Evolutionary conservation across 2,329 filamentous ascomycete genomes (phyloP), one percentile per base, ranked within the genome.

Genomic region (Trematosphaeria pertusa): DNA sequence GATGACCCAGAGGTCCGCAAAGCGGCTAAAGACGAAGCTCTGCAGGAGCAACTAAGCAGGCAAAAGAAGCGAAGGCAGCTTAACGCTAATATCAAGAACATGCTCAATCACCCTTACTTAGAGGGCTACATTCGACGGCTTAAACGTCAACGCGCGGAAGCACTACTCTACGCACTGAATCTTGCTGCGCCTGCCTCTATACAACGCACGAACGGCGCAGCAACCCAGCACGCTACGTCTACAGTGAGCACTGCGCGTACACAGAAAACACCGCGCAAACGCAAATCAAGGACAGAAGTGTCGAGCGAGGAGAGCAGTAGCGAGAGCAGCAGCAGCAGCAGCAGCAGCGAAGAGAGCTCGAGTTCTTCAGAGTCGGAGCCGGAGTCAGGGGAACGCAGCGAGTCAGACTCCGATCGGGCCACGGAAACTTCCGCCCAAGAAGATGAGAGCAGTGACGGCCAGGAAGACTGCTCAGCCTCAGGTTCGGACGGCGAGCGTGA

Each of bases 261-360:
- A 9, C 39, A 56, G 26, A 53, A 50, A 14, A 50, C 45, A 18
- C 48, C 56, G n/a, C 52, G 52, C 14, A 64, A 63, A 44, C 59
- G 65, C 10, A 71, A 71, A 42, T 56, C 57, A 2, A 59, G 63
- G 24, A 62, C 49, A 2, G 59, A 62, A 5, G 49, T 65, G 1
- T 64, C 65, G 4, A 68, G 62, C 33, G 64, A 70, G 26, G 67
- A 69, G 36, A 68, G 61, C 38, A 70, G 64, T 48, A 71, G n/a
- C n/a, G n/a, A n/a, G n/a, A n/a, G n/a, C n/a, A 65, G 63, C 14
- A 65, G 64, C 32, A 68, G 62, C 43, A 67, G 54, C 34, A 60
- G 61, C 37, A 64, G 59, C 36, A 56, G 54, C 9, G 59, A 66
- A 15, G 61, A 64, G 4, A 61, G 48, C 44, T 57, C 54, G 5